These are phyloP conservation scores for Chloroidium sp. DNA, from an alignment of 163 green algal species.

Conservation along the genomic window DNA sequence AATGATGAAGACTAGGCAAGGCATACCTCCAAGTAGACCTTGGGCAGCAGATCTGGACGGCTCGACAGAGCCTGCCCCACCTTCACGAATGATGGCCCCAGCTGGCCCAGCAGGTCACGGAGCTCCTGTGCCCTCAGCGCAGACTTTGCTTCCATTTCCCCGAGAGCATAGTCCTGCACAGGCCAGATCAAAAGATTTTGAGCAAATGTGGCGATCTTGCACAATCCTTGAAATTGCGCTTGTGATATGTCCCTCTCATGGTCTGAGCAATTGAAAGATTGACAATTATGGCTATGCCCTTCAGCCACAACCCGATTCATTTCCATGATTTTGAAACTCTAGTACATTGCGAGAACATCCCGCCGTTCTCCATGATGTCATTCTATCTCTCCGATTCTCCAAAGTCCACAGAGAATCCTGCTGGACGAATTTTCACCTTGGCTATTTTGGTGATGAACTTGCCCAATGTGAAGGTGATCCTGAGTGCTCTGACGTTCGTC, in stretches of 20 bases:
- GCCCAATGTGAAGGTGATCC: conserved; percentile 52
- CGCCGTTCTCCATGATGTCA: no score
- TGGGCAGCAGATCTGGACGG: conserved; percentile 88
- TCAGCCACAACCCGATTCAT: no score
- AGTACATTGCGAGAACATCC: no score
- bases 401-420: no score
- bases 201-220: no score
- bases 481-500: conserved; percentile 35
- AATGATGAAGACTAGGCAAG: no score
- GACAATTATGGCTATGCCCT: no score
- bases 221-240: no score
- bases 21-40: conserved; percentile 73
- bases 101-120: conserved; percentile 47
- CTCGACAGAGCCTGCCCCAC: conserved; percentile 83
- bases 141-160: conserved; percentile 51
- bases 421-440: conserved; percentile 1
- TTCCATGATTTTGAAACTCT: no score
- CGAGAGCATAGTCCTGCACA: conserved; percentile 53
- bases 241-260: no score
- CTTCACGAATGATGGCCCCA: conserved; percentile 83
- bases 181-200: background rate
- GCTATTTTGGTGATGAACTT: conserved; percentile 52
- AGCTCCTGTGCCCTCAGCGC: conserved; percentile 48
- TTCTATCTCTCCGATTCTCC: no score
- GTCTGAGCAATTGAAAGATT: no score